Conservation (phyloP, 331 rosid species). For the Rhamnella rubrinervis region DNA sequence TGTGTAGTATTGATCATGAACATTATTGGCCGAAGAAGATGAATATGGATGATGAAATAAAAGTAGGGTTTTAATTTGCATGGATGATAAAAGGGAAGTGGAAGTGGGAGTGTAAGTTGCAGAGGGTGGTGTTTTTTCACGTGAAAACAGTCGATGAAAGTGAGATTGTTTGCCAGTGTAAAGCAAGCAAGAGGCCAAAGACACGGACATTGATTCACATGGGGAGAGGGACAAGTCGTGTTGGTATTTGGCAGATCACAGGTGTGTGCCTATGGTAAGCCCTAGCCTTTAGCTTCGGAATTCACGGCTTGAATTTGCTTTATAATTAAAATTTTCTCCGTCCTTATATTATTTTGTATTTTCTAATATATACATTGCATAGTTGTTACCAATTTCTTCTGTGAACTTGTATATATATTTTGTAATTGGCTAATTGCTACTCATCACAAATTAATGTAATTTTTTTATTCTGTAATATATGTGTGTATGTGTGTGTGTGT, state of each 20-base stretch:
- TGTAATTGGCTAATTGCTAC: too few species aligned
- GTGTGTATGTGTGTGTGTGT: too few species aligned
- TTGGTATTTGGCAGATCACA: neutral
- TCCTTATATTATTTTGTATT: too few species aligned
- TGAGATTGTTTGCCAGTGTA: slow-evolving; percentile 38
- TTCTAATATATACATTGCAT: too few species aligned
- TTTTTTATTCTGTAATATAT: too few species aligned
- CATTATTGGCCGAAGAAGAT: neutral
- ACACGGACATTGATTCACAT: slow-evolving; percentile 7
- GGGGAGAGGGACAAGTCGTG: slow-evolving; percentile 1
- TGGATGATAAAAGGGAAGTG: too few species aligned
- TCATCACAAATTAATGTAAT: too few species aligned
- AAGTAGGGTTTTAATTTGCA: neutral
- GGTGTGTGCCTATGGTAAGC: neutral
- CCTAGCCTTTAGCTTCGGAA: too few species aligned
- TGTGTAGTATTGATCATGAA: neutral
- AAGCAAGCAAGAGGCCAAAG: slow-evolving; percentile 31
- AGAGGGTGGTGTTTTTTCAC: slow-evolving; percentile 30
- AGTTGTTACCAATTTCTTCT: too few species aligned
- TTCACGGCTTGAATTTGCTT: too few species aligned
- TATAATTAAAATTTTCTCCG: too few species aligned
- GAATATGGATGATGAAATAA: neutral
- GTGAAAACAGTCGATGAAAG: slow-evolving; percentile 22
- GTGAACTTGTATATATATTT: too few species aligned
- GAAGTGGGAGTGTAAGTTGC: neutral